These are phyloP conservation scores for Vaccinium myrtillus DNA, from an alignment of 148 eudicot species.

Conservation along the genomic window DNA sequence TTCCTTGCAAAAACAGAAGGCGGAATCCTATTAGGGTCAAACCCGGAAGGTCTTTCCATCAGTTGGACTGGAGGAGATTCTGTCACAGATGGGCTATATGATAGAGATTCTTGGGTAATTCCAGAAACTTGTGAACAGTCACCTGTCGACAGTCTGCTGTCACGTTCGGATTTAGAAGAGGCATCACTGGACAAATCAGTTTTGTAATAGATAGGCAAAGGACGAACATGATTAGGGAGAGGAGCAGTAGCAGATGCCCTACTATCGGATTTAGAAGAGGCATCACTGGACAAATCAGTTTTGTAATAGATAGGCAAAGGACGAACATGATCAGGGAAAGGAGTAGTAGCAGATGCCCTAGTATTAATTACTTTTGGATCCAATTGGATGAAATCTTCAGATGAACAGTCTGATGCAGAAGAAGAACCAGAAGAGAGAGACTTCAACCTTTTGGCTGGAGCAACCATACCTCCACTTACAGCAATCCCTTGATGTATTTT, in stretches of 20 bases:
- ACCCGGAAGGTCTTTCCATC: constrained; percentile 12
- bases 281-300: background rate
- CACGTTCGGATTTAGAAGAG: constrained; percentile 4
- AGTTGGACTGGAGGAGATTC: constrained; percentile 18
- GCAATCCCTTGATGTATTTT: background rate
- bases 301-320: background rate
- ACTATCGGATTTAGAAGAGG: background rate
- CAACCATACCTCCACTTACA: background rate
- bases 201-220: background rate
- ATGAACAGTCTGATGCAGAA: background rate
- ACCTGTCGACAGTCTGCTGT: background rate
- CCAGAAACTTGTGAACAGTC: constrained; percentile 3
- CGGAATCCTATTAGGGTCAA: constrained; percentile 16
- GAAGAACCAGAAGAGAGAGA: background rate
- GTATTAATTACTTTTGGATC: background rate
- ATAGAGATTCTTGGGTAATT: constrained; percentile 7
- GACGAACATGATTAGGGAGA: background rate
- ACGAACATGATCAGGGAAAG: background rate
- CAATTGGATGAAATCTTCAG: constrained; percentile 11
- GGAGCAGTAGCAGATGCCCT: background rate
- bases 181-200: background rate
- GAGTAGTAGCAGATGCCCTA: background rate
- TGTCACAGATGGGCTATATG: constrained; percentile 3
- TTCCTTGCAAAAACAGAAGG: background rate
- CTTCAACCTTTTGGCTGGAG: constrained; percentile 8